Percentiles rank a stretch among this genome's conserved stretches.
Evolutionary conservation across 176 grass and related monocot genomes (phyloP).

Genomic region (Chrysopogon serrulatus): DNA sequence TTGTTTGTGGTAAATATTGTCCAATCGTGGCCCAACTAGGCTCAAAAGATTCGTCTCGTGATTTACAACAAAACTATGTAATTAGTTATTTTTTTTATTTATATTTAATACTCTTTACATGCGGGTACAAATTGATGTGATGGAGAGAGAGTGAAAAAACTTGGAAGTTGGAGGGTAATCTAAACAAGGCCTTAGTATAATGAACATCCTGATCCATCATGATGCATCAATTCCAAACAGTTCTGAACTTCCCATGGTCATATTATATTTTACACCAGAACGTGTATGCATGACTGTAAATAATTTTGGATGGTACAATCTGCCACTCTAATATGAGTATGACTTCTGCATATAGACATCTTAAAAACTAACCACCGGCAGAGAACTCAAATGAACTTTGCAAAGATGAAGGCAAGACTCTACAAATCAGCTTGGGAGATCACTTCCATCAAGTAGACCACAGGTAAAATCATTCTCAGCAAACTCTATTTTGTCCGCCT

Average conservation of each 20-base stretch:
- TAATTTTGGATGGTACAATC: not conserved
- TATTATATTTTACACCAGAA: not conserved
- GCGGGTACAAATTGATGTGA: no score
- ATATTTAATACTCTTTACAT: no score
- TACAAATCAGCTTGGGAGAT: not conserved
- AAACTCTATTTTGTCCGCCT: conserved; percentile 51
- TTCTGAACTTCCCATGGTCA: not conserved
- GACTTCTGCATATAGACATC: not conserved
- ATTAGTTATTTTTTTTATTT: no score
- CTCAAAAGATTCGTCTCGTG: no score
- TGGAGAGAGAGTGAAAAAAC: no score
- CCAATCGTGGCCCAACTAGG: no score
- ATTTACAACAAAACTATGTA: no score
- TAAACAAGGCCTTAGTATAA: no score
- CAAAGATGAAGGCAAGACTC: not conserved
- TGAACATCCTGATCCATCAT: not conserved
- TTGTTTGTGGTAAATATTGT: no score
- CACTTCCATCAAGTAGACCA: conserved; percentile 35
- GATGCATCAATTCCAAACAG: not conserved
- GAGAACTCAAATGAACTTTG: not conserved
- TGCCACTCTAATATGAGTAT: not conserved
- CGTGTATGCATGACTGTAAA: not conserved
- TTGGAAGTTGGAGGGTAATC: no score
- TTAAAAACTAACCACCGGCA: not conserved
- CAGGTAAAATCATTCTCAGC: conserved; percentile 45